These are phyloP conservation scores for Kodamaea kakaduensis DNA, from an alignment of 805 yeast genomes.

Conservation along the genomic window DNA sequence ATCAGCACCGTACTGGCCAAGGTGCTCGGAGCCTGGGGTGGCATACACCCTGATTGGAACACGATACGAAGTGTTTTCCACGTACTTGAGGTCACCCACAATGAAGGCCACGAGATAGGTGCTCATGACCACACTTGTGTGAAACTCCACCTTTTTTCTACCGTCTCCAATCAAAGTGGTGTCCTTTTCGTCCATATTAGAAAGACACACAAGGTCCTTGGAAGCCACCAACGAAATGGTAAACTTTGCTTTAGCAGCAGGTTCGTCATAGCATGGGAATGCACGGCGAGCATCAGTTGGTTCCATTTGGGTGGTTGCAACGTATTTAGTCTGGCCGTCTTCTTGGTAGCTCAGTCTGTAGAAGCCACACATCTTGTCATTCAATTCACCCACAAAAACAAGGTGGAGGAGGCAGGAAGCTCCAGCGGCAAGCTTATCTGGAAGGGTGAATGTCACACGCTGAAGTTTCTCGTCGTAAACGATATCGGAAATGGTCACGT, in stretches of 20 bases:
- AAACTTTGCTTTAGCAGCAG: constrained; percentile 71
- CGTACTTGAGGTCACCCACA: constrained; percentile 73
- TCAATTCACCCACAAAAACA: constrained; percentile 58
- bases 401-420: constrained; percentile 44
- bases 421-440: constrained; percentile 32
- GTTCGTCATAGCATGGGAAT: constrained; percentile 84
- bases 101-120: constrained; percentile 84
- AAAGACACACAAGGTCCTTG: constrained; percentile 53
- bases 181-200: constrained; percentile 63
- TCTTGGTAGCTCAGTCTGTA: constrained; percentile 65
- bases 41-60: constrained; percentile 79
- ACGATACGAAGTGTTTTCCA: constrained; percentile 60
- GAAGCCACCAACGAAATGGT: constrained; percentile 59
- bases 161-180: constrained; percentile 40
- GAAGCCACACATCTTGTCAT: constrained; percentile 80
- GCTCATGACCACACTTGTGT: constrained; percentile 78
- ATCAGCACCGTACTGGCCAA: constrained; percentile 70
- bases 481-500: constrained; percentile 19
- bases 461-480: constrained; percentile 35
- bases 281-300: constrained; percentile 85
- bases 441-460: constrained; percentile 37
- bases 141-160: constrained; percentile 57
- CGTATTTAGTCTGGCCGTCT: constrained; percentile 61
- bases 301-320: constrained; percentile 85
- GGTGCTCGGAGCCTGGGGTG: constrained; percentile 69